Conservation (phyloP, 2,329 filamentous ascomycete species). For the Verticillium nonalfalfae region DNA sequence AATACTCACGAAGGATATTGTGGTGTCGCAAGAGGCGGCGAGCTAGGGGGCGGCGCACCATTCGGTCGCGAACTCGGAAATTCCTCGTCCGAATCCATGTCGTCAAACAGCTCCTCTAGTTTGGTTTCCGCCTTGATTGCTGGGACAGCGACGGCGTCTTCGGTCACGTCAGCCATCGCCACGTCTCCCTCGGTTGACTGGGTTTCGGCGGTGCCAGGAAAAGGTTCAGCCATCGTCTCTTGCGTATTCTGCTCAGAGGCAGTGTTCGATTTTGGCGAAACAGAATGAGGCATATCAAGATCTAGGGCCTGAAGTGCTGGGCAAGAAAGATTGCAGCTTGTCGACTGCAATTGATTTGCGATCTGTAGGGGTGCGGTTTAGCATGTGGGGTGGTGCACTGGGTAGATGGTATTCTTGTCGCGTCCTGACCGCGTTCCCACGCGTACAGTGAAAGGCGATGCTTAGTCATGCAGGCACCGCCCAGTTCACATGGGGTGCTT, state of each 20-base stretch:
- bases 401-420: constrained; percentile 5
- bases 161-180: constrained; percentile 30
- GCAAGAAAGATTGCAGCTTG: background rate
- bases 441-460: constrained; percentile 4
- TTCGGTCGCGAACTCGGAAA: constrained; percentile 44
- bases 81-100: constrained; percentile 55
- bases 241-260: constrained; percentile 7
- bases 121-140: constrained; percentile 38
- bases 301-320: background rate
- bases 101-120: constrained; percentile 53
- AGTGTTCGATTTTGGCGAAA: constrained; percentile 13
- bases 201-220: constrained; percentile 19
- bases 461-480: background rate
- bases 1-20: constrained; percentile 35
- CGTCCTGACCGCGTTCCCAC: constrained; percentile 11
- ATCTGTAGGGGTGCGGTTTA: background rate
- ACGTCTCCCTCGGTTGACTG: constrained; percentile 28
- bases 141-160: constrained; percentile 14
- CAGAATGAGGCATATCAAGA: constrained; percentile 37
- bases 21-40: constrained; percentile 26
- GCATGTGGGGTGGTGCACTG: background rate
- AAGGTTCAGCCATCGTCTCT: constrained; percentile 26
- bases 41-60: constrained; percentile 31
- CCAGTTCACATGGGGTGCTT: background rate
- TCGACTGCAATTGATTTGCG: background rate